Conservation (phyloP, 768 basidiomycete species). For the Hericium coralloides region DNA sequence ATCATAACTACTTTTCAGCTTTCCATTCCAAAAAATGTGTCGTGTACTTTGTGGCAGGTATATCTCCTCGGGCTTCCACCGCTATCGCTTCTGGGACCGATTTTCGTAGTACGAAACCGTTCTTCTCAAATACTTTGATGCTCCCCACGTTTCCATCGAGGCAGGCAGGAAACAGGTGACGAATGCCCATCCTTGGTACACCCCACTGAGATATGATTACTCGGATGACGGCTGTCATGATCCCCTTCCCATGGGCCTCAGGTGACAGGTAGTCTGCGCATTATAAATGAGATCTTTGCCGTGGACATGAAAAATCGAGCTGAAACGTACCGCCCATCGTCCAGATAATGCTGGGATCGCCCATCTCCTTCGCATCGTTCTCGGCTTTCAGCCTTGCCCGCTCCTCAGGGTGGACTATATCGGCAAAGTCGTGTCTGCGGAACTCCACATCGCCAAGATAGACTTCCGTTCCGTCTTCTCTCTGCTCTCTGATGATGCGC, state of each 20-base stretch:
- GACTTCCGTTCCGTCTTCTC: constrained; percentile 38
- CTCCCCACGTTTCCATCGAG: constrained; percentile 52
- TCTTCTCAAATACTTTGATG: constrained; percentile 57
- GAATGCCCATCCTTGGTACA: constrained; percentile 54
- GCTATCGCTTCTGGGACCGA: constrained; percentile 30
- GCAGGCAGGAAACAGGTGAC: constrained; percentile 33
- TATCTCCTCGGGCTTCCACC: constrained; percentile 28
- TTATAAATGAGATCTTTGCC: not conserved
- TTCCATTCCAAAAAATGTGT: constrained; percentile 18
- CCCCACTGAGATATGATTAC: constrained; percentile 51
- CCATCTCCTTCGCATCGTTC: constrained; percentile 33
- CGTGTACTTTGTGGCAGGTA: constrained; percentile 9
- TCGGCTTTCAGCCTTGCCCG: constrained; percentile 25
- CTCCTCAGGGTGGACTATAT: constrained; percentile 28
- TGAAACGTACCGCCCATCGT: constrained; percentile 43
- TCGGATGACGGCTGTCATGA: constrained; percentile 60
- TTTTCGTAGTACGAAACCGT: constrained; percentile 39
- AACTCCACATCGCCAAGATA: constrained; percentile 40
- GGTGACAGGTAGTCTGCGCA: constrained; percentile 50
- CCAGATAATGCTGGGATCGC: constrained; percentile 53
- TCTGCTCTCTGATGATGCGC: constrained; percentile 4
- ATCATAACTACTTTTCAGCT: not conserved
- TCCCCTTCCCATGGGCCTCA: constrained; percentile 56
- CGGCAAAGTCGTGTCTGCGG: constrained; percentile 24
- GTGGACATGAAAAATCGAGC: not conserved